These are phyloP conservation scores for Rhodotorula mucilaginosa DNA, from an alignment of 1,284 basidiomycete species.

Conservation along the genomic window DNA sequence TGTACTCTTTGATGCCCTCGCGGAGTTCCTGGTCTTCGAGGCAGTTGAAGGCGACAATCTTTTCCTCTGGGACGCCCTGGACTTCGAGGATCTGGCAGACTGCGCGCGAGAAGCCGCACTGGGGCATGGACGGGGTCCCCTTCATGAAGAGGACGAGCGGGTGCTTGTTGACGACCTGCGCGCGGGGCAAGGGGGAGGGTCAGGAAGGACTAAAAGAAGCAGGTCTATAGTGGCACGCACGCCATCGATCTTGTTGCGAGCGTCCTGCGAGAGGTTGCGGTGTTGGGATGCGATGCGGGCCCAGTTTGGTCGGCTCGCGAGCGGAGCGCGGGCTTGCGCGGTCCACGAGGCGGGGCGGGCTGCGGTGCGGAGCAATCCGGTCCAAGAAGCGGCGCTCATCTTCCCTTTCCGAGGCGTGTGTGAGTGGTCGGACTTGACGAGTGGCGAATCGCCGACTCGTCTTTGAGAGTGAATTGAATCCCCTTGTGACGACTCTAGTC, in stretches of 20 bases:
- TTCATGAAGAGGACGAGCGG: conserved; percentile 95
- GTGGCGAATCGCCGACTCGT: no score
- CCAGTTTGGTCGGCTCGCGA: conserved; percentile 9
- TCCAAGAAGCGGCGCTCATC: neutral
- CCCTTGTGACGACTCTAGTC: no score
- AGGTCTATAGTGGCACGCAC: conserved; percentile 42
- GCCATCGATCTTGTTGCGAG: conserved; percentile 54
- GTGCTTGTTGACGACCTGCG: conserved; percentile 62
- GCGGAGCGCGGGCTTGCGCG: conserved; percentile 1
- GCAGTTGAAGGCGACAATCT: conserved; percentile 74
- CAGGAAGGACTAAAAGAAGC: no score
- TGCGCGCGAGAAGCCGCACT: conserved; percentile 88
- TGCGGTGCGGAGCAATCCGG: conserved; percentile 4
- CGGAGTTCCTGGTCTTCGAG: conserved; percentile 81
- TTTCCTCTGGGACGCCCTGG: conserved; percentile 74
- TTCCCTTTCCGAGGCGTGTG: no score
- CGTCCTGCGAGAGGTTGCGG: conserved; percentile 52
- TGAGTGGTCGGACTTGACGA: neutral
- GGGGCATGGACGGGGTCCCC: conserved; percentile 67
- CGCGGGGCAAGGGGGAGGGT: no score
- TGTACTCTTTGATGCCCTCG: conserved; percentile 85
- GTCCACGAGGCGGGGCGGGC: conserved; percentile 1
- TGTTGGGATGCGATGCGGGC: conserved; percentile 33
- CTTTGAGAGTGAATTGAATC: no score
- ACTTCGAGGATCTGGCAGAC: conserved; percentile 87